Percentiles rank a stretch among this genome's conserved stretches.
Conservation (phyloP, 2,329 filamentous ascomycete genomes). For the Penicillium sp. region DNA sequence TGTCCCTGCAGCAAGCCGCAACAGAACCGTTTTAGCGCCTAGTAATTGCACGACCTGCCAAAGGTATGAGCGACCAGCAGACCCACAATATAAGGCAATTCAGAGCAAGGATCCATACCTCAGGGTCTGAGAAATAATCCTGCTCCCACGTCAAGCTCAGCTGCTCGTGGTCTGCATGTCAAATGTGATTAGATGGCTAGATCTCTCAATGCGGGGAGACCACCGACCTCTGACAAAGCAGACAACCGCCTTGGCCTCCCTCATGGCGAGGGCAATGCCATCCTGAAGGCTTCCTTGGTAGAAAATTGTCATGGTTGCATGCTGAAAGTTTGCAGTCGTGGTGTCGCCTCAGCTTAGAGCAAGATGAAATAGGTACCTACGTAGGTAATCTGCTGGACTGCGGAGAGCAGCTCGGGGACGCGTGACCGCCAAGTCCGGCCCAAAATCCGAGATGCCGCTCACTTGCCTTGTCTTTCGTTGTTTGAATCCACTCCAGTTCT, state of each 20-base stretch:
- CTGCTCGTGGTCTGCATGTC: slow-evolving; percentile 60
- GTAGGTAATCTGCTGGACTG: slow-evolving; percentile 6
- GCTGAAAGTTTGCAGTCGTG: not conserved
- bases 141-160: slow-evolving; percentile 71
- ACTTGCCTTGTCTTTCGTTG: not conserved
- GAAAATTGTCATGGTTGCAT: slow-evolving; percentile 61
- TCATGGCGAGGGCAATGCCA: slow-evolving; percentile 73
- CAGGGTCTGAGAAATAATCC: slow-evolving; percentile 58
- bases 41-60: slow-evolving; percentile 57
- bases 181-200: slow-evolving; percentile 11
- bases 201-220: slow-evolving; percentile 17
- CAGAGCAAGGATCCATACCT: slow-evolving; percentile 52
- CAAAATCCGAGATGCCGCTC: too few relatives aligned
- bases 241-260: slow-evolving; percentile 71
- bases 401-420: slow-evolving; percentile 24
- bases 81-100: too few relatives aligned
- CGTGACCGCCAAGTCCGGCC: slow-evolving; percentile 24
- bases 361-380: slow-evolving; percentile 2
- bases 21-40: slow-evolving; percentile 61
- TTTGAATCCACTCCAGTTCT: not conserved
- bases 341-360: not conserved
- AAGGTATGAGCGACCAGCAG: not conserved
- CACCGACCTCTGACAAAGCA: slow-evolving; percentile 76
- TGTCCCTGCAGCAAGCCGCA: slow-evolving; percentile 69
- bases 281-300: slow-evolving; percentile 75